These are phyloP conservation scores for Hondaea fermentalgiana DNA, from an alignment of 108 stramenopile genomes.

Conservation along the genomic window DNA sequence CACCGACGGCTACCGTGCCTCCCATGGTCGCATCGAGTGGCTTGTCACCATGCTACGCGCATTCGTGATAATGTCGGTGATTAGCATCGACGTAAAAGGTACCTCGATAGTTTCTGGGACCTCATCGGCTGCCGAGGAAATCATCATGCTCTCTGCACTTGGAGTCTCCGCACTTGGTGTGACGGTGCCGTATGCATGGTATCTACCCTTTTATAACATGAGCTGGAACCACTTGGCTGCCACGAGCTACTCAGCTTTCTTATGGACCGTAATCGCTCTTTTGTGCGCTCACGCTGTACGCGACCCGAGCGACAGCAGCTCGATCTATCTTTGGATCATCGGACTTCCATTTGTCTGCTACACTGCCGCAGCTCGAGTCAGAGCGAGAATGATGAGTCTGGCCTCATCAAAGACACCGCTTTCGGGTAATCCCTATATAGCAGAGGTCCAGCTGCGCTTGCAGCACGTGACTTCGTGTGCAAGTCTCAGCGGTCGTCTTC, in stretches of 20 bases:
- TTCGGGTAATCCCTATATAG: neutral
- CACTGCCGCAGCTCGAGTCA: neutral
- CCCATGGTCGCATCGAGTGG: neutral
- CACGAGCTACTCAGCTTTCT: neutral
- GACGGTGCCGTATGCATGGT: neutral
- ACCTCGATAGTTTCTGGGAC: neutral
- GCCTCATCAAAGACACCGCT: neutral
- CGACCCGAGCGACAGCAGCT: neutral
- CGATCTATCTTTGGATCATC: neutral
- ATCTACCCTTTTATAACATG: neutral
- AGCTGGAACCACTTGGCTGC: neutral
- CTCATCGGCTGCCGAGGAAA: neutral
- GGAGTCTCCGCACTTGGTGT: neutral
- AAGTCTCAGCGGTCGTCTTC: neutral
- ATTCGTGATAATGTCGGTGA: neutral
- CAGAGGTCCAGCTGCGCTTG: neutral
- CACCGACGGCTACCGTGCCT: neutral
- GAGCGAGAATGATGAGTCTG: neutral
- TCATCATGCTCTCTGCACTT: neutral
- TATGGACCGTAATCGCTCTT: neutral
- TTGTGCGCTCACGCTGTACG: neutral
- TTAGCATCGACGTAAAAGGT: neutral
- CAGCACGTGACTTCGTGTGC: neutral
- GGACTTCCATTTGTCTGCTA: neutral
- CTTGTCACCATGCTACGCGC: neutral